Evolutionary conservation across 2,329 filamentous ascomycete species (phyloP), one percentile per base, ranked within the genome.

Genomic region (Acrocalymma vagum): DNA sequence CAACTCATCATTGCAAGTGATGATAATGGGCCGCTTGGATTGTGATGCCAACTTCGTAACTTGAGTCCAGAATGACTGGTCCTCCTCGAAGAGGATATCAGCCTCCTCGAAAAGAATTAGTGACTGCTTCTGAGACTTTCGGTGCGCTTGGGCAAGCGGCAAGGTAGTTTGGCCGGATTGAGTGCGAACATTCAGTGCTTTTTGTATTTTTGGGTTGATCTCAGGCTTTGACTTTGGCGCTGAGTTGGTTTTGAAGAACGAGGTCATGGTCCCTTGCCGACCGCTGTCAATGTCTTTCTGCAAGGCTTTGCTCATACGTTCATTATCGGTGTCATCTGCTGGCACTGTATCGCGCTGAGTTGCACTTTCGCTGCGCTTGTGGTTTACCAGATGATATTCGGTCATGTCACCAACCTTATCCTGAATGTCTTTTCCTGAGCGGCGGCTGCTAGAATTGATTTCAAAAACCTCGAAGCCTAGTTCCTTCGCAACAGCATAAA

Each of bases 351-450:
- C 39, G 17, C 51, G 33, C 23, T 55, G 51, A 1, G 36, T 32
- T 74, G 76, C 38, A 9, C 29, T 31, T 24, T 53, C 48, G 9
- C 44, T 31, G 53, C 67, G 30, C 58, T 67, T 47, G 39, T 65
- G 78, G 51, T 85, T 84, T 14, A 99, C 93, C 2, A 96, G 79
- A 69, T 99, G 94, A 58, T 99, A 97, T 47, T 86, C 86, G 4
- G 91, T 94, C 93, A 99, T 97, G 69, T 99, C 91, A 26, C 94
- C 95, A 29, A 99, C 90, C 55, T 83, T 89, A 59, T 99, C 94
- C 22, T 95, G 67, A 31, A 99, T 85, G 59, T 99, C 94, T 65
- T 87, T 94, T 21, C 92, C 93, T 61, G 84, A 95, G 48, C 94
- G 81, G 34, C 92, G 84, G 53, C 83, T 90, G 45, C 90, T 84